Evolutionary conservation across 2,329 filamentous ascomycete genomes (phyloP), one percentile per base, ranked within the genome.

Genomic region (Corinectria fuckeliana): DNA sequence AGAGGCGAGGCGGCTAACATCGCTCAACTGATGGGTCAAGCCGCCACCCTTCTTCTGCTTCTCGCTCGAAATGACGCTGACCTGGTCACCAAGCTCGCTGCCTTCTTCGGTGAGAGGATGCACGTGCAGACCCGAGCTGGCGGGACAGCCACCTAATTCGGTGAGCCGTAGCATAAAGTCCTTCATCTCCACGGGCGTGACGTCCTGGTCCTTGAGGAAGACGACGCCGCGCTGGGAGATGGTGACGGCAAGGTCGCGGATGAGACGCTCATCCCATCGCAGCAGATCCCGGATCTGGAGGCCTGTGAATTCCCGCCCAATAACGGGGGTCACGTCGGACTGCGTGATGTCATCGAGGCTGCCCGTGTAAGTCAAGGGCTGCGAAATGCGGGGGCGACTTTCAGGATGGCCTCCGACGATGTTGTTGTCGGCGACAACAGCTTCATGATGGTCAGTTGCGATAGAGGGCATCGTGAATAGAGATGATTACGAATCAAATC

Each of bases 61-160:
- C 71, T 83, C 80, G 50, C 80, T 81, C 55, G 80, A 83, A 70
- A 87, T 86, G 53, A 85, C 81, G 54, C 78, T 82, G 62, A 87
- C 81, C 68, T 87, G 79, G 65, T 85, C 82, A 32, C 82, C 81
- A 1, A 83, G 75, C 64, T 85, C 81, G 56, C 79, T 81, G 18
- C 78, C 78, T 61, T 82, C 80, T 60, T 85, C 81, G 0, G 80
- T 81, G 23, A 86, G 66, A 5, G 84, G 83, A 62, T 86, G 84
- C 7, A 85, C 78, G 57, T 86, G 84, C 21, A 87, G 75, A 2
- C 75, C 74, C 1, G 83, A 85, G 2, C 78, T 78, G 32, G 75
- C 66, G 16, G 83, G 83, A 44, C 72, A 76, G 5, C 75, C 75
- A 11, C 68, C 67, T 3, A 71, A 64, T 10, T 70, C 67, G 36